Base-by-base conservation (phyloP, 306 rosid species). In the Astragalus membranaceus region DNA sequence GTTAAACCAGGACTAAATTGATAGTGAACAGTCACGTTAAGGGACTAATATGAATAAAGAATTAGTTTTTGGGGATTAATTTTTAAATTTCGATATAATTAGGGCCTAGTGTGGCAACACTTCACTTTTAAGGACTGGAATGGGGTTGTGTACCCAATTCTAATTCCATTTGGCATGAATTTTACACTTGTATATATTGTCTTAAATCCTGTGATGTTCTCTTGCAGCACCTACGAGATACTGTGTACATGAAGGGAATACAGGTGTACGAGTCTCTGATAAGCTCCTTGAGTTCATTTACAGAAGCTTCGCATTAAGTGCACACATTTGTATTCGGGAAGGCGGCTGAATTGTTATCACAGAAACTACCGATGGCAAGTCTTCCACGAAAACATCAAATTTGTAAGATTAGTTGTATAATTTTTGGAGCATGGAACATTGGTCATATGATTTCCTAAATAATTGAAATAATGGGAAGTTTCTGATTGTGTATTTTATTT, bases 261-360 rank as follows among this genome's bases (percentile, higher is more conserved):
- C 59, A 78, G 79, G 88, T 92, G n/a, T 92, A 92, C 52, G 98
- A 92, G 72, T 88, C 91, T 53, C 23, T 92, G 74, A 86, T 90
- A 80, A 84, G 93, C 77, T 84, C 96, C 64, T 79, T 92, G 85
- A 86, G 93, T 75, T 88, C 88, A 48, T 88, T 79, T 47, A 53
- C 50, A 36, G 83, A 74, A 74, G 67, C 73, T 56, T 77, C 82
- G 32, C 56, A 63, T 9, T 85, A 77, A 77, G 73, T 53, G 49
- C 33, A 49, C 20, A 4, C 10, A 13, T 32, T 39, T 76, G 75
- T 54, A 23, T 41, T 13, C 13, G 30, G 51, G 46, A 63, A 41
- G 30, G 55, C 47, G 20, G 36, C 6, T 51, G 63, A 43, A 50
- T 41, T 73, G 58, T 39, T 61, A 29, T 8, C 20, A 14, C n/a